phyloP scores from a whole-genome alignment of 495 filamentous ascomycete genomes.

The Massariosphaeria phaeospora region DNA sequence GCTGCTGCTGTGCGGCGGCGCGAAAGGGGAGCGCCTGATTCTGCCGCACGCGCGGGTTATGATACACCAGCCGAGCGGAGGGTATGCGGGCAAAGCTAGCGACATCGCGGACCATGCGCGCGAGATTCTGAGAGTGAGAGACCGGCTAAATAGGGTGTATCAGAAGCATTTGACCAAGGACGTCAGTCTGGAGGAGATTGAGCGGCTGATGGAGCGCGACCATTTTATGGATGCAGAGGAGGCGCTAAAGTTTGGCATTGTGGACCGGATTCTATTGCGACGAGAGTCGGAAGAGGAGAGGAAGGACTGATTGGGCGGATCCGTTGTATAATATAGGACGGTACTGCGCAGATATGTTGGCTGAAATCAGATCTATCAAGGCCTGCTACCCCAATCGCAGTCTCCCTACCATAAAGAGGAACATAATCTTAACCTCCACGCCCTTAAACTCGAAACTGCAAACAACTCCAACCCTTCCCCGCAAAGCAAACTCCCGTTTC shows the following conservation, averaged over 20 bases:
- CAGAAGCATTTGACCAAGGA: constrained; percentile 76
- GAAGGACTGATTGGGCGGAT: too few species aligned
- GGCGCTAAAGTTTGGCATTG: constrained; percentile 80
- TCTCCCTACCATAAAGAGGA: too few species aligned
- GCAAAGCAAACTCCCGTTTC: too few species aligned
- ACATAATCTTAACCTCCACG: too few species aligned
- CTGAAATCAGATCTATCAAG: too few species aligned
- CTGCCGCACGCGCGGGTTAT: constrained; percentile 91
- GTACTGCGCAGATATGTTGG: too few species aligned
- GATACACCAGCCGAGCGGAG: constrained; percentile 92
- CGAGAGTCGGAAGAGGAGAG: constrained; percentile 43
- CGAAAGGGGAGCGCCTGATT: constrained; percentile 78
- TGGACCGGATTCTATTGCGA: constrained; percentile 78
- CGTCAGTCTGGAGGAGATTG: constrained; percentile 70
- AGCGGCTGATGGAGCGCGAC: constrained; percentile 93
- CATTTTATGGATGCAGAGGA: constrained; percentile 87
- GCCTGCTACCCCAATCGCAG: too few species aligned
- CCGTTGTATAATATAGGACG: too few species aligned
- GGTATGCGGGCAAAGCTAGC: constrained; percentile 80
- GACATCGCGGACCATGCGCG: constrained; percentile 97
- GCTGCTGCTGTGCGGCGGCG: constrained; percentile 78
- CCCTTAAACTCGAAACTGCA: too few species aligned
- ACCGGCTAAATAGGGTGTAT: constrained; percentile 86
- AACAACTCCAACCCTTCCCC: too few species aligned
- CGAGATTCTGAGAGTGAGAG: constrained; percentile 83